Conservation (phyloP, 768 basidiomycete species). For the Fistulinella prunicolor region DNA sequence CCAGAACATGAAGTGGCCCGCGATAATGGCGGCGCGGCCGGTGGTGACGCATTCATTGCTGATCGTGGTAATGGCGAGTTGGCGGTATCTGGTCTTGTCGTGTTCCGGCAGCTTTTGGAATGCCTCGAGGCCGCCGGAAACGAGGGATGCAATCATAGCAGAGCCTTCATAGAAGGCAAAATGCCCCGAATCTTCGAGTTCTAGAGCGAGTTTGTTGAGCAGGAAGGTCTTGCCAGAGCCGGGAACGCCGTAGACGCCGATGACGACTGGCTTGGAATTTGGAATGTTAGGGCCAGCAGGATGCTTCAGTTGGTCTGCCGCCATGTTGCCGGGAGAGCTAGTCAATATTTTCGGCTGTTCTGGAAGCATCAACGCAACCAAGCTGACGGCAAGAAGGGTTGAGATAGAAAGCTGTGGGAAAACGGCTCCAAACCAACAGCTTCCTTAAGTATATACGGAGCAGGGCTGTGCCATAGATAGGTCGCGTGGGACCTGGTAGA, state of each 20-base stretch:
- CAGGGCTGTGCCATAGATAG: too few relatives aligned
- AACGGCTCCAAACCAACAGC: too few relatives aligned
- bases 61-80: constrained; percentile 12
- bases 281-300: constrained; percentile 4
- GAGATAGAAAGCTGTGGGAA: neutral
- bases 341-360: constrained; percentile 8
- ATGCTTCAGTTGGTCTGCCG: constrained; percentile 1
- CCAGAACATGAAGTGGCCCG: constrained; percentile 17
- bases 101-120: constrained; percentile 14
- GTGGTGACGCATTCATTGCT: constrained; percentile 10
- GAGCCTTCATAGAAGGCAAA: constrained; percentile 15
- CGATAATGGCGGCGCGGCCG: constrained; percentile 8
- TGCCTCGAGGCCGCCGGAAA: constrained; percentile 8
- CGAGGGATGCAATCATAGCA: constrained; percentile 13
- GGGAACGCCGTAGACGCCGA: constrained; percentile 14
- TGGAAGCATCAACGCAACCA: constrained; percentile 3
- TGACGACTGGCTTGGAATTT: constrained; percentile 9
- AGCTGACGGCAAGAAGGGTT: constrained; percentile 1
- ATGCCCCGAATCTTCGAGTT: constrained; percentile 10
- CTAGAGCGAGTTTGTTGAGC: constrained; percentile 10
- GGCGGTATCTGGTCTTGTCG: constrained; percentile 12
- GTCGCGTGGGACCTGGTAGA: too few relatives aligned
- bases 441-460: too few relatives aligned
- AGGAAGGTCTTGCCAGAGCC: constrained; percentile 16
- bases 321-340: constrained; percentile 7